Conservation (phyloP, 2,329 filamentous ascomycete genomes). For the Apiospora phragmitis region DNA sequence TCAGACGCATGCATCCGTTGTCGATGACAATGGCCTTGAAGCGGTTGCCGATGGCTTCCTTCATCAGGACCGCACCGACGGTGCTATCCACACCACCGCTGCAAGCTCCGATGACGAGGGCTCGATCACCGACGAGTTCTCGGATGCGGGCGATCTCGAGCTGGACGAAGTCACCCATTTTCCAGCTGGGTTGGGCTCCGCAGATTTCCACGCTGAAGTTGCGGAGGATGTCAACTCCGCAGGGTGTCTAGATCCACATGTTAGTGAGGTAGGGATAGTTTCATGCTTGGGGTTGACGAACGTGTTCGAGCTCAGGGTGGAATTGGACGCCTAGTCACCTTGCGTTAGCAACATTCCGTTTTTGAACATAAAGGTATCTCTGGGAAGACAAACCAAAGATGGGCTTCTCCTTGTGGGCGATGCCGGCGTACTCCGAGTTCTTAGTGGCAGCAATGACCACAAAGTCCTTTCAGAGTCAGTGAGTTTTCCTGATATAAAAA, state of each 20-base stretch:
- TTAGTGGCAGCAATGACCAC: slow-evolving; percentile 70
- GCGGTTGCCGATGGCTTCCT: slow-evolving; percentile 55
- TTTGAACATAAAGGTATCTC: not conserved
- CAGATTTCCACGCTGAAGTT: slow-evolving; percentile 90
- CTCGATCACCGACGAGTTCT: slow-evolving; percentile 76
- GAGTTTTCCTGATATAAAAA: not conserved
- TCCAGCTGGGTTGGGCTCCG: slow-evolving; percentile 74
- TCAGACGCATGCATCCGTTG: slow-evolving; percentile 78
- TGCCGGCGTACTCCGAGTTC: slow-evolving; percentile 79
- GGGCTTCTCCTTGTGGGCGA: slow-evolving; percentile 68
- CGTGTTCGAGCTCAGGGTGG: slow-evolving; percentile 65
- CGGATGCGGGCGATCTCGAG: slow-evolving; percentile 81
- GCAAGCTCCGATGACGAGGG: slow-evolving; percentile 79
- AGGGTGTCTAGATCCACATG: slow-evolving; percentile 46
- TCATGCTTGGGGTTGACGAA: not conserved
- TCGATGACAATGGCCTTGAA: slow-evolving; percentile 86
- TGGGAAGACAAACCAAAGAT: slow-evolving; percentile 57
- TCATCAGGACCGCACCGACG: slow-evolving; percentile 75
- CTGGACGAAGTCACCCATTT: slow-evolving; percentile 80
- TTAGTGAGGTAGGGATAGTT: slow-evolving; percentile 41
- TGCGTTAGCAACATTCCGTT: not conserved
- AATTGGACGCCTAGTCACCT: slow-evolving; percentile 56
- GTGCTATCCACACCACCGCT: slow-evolving; percentile 88
- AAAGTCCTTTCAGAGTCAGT: slow-evolving; percentile 53
- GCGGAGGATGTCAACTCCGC: slow-evolving; percentile 68